phyloP scores from a whole-genome alignment of 2,329 filamentous ascomycete genomes.

The Fusarium decemcellulare region DNA sequence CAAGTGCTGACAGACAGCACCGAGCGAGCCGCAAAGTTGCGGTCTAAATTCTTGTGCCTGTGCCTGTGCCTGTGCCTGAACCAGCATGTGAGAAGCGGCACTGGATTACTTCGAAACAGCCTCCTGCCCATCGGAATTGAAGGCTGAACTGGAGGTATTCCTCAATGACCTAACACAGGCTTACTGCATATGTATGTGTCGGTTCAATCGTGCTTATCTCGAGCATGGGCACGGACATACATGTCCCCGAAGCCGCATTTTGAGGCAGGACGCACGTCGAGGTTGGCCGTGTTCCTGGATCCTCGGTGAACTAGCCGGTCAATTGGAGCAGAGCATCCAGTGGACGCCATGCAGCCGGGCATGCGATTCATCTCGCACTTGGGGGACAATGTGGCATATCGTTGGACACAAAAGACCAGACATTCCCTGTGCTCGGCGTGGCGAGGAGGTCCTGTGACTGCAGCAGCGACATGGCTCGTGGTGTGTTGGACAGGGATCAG shows the following conservation, averaged over 20 bases:
- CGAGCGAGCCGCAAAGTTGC: slow-evolving; percentile 24
- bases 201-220: slow-evolving; percentile 36
- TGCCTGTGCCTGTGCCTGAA: not conserved
- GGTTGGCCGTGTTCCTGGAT: slow-evolving; percentile 45
- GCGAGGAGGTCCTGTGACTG: slow-evolving; percentile 49
- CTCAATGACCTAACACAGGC: slow-evolving; percentile 13
- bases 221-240: slow-evolving; percentile 33
- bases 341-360: slow-evolving; percentile 27
- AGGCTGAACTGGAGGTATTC: slow-evolving; percentile 4
- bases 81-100: slow-evolving; percentile 1
- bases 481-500: slow-evolving; percentile 48
- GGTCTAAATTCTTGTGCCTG: not conserved
- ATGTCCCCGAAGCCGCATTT: slow-evolving; percentile 31
- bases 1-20: slow-evolving; percentile 32
- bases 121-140: slow-evolving; percentile 4
- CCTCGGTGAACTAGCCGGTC: slow-evolving; percentile 46
- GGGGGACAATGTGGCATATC: slow-evolving; percentile 24
- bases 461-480: slow-evolving; percentile 44
- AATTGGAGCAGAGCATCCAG: slow-evolving; percentile 34
- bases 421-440: slow-evolving; percentile 44
- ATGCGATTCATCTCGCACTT: slow-evolving; percentile 34
- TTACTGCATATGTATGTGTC: slow-evolving; percentile 21
- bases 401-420: slow-evolving; percentile 33
- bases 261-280: slow-evolving; percentile 24
- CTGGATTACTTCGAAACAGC: slow-evolving; percentile 6